phyloP scores from a whole-genome alignment of 768 basidiomycete genomes.

The Epithele typhae region DNA sequence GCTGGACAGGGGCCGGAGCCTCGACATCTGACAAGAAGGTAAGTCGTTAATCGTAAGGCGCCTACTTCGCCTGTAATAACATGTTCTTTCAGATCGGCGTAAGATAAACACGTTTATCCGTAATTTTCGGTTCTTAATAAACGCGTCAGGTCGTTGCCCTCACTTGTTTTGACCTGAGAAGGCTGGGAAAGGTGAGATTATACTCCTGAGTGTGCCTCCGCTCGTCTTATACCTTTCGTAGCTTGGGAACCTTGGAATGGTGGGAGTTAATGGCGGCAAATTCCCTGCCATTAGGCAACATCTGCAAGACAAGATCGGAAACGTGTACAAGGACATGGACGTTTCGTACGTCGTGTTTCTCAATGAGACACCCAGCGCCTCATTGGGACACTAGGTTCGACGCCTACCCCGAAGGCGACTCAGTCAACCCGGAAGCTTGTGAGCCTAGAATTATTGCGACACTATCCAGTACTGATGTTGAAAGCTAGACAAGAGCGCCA shows the following conservation, averaged over 20 bases:
- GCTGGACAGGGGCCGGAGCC: constrained; percentile 89
- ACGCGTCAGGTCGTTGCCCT: constrained; percentile 72
- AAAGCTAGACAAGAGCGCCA: constrained; percentile 67
- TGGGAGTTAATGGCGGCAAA: constrained; percentile 83
- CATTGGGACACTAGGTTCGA: constrained; percentile 71
- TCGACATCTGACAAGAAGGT: constrained; percentile 96
- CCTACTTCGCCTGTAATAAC: too few species aligned
- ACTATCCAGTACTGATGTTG: background rate
- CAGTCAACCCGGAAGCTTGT: constrained; percentile 80
- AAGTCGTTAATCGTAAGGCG: constrained; percentile 19
- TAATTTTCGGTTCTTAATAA: background rate
- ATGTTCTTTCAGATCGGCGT: constrained; percentile 57
- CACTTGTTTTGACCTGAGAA: constrained; percentile 85
- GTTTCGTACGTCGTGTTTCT: constrained; percentile 48
- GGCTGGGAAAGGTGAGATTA: constrained; percentile 64
- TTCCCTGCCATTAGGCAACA: constrained; percentile 84
- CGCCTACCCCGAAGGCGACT: constrained; percentile 68
- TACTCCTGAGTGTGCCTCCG: background rate
- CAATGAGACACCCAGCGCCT: too few species aligned
- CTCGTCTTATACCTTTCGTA: constrained; percentile 17
- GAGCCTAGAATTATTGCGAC: constrained; percentile 25
- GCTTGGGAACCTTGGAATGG: constrained; percentile 80
- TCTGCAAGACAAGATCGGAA: constrained; percentile 75
- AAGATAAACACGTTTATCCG: constrained; percentile 23
- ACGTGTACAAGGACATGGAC: constrained; percentile 86